These are phyloP conservation scores for Yarrowia galli DNA, from an alignment of 1,139 yeast genomes.

Conservation along the genomic window DNA sequence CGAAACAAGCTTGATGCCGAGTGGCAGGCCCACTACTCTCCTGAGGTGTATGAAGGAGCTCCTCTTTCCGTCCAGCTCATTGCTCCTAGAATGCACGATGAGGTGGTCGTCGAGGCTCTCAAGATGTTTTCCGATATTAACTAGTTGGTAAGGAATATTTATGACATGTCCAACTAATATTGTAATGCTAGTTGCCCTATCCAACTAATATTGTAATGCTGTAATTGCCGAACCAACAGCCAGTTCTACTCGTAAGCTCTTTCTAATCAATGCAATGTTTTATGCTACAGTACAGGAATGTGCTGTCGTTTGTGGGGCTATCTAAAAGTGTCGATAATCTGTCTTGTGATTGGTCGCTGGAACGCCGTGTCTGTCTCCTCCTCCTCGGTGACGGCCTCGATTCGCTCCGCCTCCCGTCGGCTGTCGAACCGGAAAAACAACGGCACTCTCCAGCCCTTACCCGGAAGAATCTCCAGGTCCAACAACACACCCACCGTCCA, in stretches of 20 bases:
- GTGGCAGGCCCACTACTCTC: conserved; percentile 47
- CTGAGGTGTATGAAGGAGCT: conserved; percentile 52
- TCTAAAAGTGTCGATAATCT: conserved; percentile 35
- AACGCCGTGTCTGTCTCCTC: conserved; percentile 38
- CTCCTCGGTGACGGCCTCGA: conserved; percentile 26
- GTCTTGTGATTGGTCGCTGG: conserved; percentile 36
- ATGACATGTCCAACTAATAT: not conserved
- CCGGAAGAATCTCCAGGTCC: conserved; percentile 65
- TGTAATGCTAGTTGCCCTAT: no score
- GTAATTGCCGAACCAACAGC: no score
- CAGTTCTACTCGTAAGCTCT: no score
- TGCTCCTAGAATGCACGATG: conserved; percentile 54
- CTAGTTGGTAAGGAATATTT: not conserved
- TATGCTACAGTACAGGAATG: conserved; percentile 1
- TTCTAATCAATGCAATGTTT: conserved; percentile 16
- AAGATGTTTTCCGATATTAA: conserved; percentile 8
- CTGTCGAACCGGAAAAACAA: conserved; percentile 46
- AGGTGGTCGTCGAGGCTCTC: conserved; percentile 43
- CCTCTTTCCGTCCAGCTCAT: conserved; percentile 54
- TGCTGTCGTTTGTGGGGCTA: no score
- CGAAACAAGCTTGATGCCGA: conserved; percentile 11
- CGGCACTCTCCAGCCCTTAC: conserved; percentile 62
- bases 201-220: no score
- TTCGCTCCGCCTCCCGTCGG: conserved; percentile 29
- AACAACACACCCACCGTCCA: conserved; percentile 66